phyloP scores from a whole-genome alignment of 139 green algal genomes.

The Tetradesmus lagerheimii region DNA sequence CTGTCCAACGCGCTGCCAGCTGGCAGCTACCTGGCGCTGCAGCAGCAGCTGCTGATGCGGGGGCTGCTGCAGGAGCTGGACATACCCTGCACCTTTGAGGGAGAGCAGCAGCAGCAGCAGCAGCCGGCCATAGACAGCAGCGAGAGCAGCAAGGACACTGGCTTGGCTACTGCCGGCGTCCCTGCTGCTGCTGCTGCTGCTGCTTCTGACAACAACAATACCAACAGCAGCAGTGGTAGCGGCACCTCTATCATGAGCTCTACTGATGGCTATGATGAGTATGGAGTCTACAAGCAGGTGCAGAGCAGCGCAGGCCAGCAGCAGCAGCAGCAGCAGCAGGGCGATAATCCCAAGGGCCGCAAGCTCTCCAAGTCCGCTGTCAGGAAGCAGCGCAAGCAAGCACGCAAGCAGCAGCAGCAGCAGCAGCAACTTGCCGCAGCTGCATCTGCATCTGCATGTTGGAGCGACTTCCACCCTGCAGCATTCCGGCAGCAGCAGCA shows the following conservation, averaged over 20 bases:
- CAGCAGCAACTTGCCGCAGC: neutral
- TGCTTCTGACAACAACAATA: neutral
- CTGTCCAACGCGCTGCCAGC: constrained; percentile 12
- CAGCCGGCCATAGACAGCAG: neutral
- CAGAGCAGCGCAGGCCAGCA: neutral
- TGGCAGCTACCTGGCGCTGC: neutral
- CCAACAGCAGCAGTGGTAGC: too few species aligned
- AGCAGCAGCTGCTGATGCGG: constrained; percentile 6
- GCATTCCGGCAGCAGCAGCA: neutral
- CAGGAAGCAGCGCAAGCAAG: neutral
- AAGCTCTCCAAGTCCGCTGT: neutral
- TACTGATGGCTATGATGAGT: neutral
- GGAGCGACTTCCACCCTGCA: too few species aligned
- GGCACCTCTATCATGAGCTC: too few species aligned
- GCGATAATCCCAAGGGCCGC: neutral
- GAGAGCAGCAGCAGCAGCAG: neutral
- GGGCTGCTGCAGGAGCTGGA: neutral
- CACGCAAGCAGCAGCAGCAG: neutral
- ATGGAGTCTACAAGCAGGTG: neutral
- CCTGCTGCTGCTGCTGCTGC: neutral
- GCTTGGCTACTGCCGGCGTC: neutral
- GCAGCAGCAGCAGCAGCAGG: constrained; percentile 11
- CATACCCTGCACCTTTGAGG: constrained; percentile 19
- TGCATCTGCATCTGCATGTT: neutral
- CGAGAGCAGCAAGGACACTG: neutral